Conservation (phyloP, 345 rosid species). For the Odontarrhena argentea region DNA sequence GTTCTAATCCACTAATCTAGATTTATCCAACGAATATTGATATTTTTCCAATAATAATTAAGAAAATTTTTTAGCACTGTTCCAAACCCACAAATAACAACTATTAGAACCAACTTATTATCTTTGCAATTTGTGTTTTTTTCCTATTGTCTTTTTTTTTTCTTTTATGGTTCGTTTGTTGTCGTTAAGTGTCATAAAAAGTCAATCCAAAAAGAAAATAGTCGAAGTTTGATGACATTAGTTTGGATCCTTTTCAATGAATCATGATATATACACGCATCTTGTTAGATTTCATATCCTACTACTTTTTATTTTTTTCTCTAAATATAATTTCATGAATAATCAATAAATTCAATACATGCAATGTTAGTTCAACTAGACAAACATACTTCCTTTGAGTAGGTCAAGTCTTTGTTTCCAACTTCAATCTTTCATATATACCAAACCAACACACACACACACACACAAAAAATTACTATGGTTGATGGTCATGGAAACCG, state of each 20-base stretch:
- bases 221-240: slow-evolving; percentile 27
- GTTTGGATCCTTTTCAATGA: slow-evolving; percentile 34
- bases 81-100: slow-evolving; percentile 34
- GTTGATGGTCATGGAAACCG: no score
- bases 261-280: slow-evolving; percentile 33
- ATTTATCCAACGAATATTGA: neutral
- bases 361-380: neutral
- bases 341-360: neutral
- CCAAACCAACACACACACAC: no score
- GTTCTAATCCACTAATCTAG: neutral
- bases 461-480: no score
- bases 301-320: neutral
- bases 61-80: neutral
- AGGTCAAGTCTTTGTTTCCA: neutral
- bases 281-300: slow-evolving; percentile 31
- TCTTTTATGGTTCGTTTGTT: slow-evolving; percentile 17
- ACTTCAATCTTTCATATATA: neutral
- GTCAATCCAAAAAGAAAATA: slow-evolving; percentile 38
- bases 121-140: slow-evolving; percentile 16
- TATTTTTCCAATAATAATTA: neutral
- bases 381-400: neutral
- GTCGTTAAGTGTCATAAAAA: slow-evolving; percentile 38
- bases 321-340: neutral
- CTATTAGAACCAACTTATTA: slow-evolving; percentile 31
- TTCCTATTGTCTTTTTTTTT: slow-evolving; percentile 32